Evolutionary conservation across 768 basidiomycete genomes (phyloP).

Genomic region (Kwoniella sp.): DNA sequence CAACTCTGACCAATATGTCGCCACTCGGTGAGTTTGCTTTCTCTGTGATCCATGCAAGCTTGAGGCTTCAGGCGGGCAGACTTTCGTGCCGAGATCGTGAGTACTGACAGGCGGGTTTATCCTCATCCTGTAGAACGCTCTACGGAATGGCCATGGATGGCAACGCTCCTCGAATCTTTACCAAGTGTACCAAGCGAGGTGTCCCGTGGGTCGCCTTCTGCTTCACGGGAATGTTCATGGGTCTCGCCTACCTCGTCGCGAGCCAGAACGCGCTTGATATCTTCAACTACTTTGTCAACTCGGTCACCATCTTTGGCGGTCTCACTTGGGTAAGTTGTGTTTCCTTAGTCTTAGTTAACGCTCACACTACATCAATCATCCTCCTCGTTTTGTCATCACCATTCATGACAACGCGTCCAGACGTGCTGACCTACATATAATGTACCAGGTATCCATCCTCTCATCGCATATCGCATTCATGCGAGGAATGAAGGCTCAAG

Average conservation of each 20-base stretch:
- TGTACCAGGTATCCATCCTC: conserved; percentile 57
- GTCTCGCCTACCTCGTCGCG: conserved; percentile 72
- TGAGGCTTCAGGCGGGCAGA: too few species aligned
- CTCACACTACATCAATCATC: too few species aligned
- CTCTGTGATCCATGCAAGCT: too few species aligned
- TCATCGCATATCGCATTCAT: conserved; percentile 42
- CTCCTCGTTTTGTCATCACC: too few species aligned
- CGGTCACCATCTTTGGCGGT: conserved; percentile 40
- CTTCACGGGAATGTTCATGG: conserved; percentile 46
- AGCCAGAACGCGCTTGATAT: conserved; percentile 58
- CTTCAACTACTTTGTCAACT: conserved; percentile 52
- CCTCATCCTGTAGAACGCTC: conserved; percentile 48
- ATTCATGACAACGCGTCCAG: too few species aligned
- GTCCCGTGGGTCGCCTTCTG: conserved; percentile 58
- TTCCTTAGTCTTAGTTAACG: too few species aligned
- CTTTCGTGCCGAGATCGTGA: too few species aligned
- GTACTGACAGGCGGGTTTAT: too few species aligned
- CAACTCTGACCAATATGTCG: conserved; percentile 53
- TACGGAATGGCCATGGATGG: conserved; percentile 57
- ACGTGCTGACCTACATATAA: conserved; percentile 37
- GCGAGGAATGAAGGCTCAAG: conserved; percentile 46
- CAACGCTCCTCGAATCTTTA: conserved; percentile 60
- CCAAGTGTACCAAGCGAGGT: conserved; percentile 61
- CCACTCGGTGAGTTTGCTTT: conserved; percentile 16
- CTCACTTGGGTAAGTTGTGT: conserved; percentile 34